These are phyloP conservation scores for Phaeophleospora eucalypticola DNA, from an alignment of 2,329 filamentous ascomycete species.

Conservation along the genomic window DNA sequence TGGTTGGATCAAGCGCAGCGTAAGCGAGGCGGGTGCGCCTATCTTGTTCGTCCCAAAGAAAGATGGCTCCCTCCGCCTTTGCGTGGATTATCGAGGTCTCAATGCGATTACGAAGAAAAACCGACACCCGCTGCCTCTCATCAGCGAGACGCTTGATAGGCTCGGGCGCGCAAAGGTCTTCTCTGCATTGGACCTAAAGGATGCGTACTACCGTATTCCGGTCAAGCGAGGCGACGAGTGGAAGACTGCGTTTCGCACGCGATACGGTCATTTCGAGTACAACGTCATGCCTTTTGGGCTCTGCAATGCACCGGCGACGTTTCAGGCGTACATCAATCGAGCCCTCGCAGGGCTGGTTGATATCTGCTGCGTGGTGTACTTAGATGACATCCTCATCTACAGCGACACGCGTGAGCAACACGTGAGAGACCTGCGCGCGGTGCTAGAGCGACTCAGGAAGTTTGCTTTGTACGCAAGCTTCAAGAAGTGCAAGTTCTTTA, in stretches of 20 bases:
- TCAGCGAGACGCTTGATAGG: constrained; percentile 24
- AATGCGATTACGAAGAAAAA: constrained; percentile 34
- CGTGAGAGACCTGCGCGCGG: constrained; percentile 20
- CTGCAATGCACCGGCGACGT: constrained; percentile 20
- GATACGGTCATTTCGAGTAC: constrained; percentile 25
- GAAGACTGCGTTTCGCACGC: constrained; percentile 20
- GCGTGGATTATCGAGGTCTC: constrained; percentile 30
- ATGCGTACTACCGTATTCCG: constrained; percentile 24
- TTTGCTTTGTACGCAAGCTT: constrained; percentile 7
- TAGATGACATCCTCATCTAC: constrained; percentile 31
- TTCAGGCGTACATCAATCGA: constrained; percentile 29
- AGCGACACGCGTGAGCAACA: constrained; percentile 25
- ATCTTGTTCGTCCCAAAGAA: constrained; percentile 22
- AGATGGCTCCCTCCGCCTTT: constrained; percentile 20
- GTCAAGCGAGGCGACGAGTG: constrained; percentile 25
- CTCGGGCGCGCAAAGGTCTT: constrained; percentile 17
- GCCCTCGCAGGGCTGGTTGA: constrained; percentile 13
- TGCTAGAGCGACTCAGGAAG: constrained; percentile 24
- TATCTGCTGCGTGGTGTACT: constrained; percentile 22
- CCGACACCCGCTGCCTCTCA: constrained; percentile 25
- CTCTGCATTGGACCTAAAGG: constrained; percentile 25
- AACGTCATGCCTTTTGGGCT: constrained; percentile 28
- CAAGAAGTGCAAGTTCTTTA: constrained; percentile 14
- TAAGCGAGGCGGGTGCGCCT: constrained; percentile 5
- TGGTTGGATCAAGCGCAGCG: neutral